Conservation (phyloP, 805 yeast genomes). For the Priceomyces melissophilus region DNA sequence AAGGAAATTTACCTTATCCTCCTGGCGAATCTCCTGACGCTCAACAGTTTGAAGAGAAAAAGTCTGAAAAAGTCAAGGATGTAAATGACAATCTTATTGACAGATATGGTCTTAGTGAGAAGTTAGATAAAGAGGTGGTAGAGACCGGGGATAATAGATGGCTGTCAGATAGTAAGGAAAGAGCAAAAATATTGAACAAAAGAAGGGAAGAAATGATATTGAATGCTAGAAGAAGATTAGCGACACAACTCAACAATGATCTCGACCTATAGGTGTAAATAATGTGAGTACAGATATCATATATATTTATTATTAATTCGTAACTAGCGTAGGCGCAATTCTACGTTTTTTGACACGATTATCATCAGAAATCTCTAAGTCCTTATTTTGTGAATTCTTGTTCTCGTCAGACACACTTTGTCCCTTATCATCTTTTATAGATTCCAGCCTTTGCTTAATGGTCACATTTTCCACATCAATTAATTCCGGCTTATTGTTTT, state of each 20-base stretch:
- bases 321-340: constrained; percentile 31
- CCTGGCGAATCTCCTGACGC: constrained; percentile 27
- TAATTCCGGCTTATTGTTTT: too few relatives aligned
- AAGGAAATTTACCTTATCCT: constrained; percentile 58
- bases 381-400: too few relatives aligned
- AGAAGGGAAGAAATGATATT: constrained; percentile 41
- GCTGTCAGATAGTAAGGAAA: constrained; percentile 21
- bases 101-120: constrained; percentile 40
- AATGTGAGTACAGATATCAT: too few relatives aligned
- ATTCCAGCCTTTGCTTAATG: too few relatives aligned
- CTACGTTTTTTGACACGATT: constrained; percentile 23
- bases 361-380: background rate
- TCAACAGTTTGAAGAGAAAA: constrained; percentile 10
- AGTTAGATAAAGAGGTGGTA: constrained; percentile 7
- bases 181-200: constrained; percentile 19
- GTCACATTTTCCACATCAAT: too few relatives aligned
- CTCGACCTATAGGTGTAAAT: constrained; percentile 5
- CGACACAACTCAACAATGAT: constrained; percentile 29
- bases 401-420: too few relatives aligned
- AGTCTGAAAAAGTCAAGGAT: constrained; percentile 5
- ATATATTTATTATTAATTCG: constrained; percentile 3
- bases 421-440: too few relatives aligned
- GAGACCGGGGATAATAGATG: constrained; percentile 32
- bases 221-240: constrained; percentile 48
- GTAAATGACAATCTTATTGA: constrained; percentile 30